phyloP scores from a whole-genome alignment of 2,329 filamentous ascomycete species.

The Diplodia corticola region DNA sequence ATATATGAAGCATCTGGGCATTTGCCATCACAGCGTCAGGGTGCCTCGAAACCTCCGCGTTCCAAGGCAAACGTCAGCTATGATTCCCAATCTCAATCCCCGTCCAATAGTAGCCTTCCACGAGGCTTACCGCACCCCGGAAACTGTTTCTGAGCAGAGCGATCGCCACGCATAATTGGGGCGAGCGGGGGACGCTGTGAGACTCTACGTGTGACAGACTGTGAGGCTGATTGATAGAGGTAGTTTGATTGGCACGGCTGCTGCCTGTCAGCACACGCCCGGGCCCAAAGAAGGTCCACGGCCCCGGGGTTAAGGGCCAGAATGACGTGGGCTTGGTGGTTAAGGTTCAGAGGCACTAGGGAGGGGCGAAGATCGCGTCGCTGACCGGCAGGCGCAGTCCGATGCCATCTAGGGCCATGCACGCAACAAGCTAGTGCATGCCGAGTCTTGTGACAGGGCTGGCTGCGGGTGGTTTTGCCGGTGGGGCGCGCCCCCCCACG shows the following conservation, averaged over 20 bases:
- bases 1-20: no score
- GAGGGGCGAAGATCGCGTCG: not conserved
- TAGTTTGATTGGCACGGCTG: not conserved
- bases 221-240: not conserved
- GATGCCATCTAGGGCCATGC: not conserved
- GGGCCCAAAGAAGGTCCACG: not conserved
- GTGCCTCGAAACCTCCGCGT: not conserved
- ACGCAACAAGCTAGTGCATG: not conserved
- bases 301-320: not conserved
- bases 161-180: not conserved
- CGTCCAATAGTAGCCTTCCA: not conserved
- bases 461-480: not conserved
- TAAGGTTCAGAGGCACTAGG: not conserved
- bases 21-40: not conserved
- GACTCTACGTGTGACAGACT: not conserved
- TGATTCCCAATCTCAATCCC: not conserved
- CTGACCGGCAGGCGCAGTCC: not conserved
- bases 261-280: not conserved
- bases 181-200: not conserved
- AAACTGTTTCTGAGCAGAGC: not conserved
- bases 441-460: not conserved
- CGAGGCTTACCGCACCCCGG: not conserved
- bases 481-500: not conserved
- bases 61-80: no score
- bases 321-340: not conserved